A percentile compares a stretch with the other conserved stretches of the same genome.
Conservation (phyloP, 2,329 filamentous ascomycete genomes). For the Nannizziopsis barbatae region DNA sequence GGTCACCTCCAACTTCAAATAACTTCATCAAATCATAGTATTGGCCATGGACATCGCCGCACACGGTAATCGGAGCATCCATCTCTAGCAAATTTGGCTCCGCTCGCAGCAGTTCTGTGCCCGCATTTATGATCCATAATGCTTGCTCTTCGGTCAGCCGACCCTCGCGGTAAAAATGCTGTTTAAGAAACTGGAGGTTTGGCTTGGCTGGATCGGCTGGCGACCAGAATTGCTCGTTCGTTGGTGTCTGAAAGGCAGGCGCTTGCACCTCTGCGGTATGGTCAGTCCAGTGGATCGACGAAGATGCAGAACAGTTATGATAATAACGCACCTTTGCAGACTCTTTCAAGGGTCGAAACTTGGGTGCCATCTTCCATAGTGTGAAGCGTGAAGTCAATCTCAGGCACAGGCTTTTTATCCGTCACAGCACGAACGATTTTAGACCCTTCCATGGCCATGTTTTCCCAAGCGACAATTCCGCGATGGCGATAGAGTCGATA, state of each 20-base stretch:
- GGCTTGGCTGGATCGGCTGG: slow-evolving; percentile 78
- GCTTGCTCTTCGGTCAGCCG: slow-evolving; percentile 95
- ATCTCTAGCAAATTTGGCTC: slow-evolving; percentile 97
- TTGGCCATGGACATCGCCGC: slow-evolving; percentile 95
- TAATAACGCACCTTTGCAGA: slow-evolving; percentile 72
- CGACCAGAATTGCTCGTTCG: slow-evolving; percentile 88
- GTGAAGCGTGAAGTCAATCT: slow-evolving; percentile 97
- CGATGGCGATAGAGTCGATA: neutral
- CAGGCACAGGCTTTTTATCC: slow-evolving; percentile 88
- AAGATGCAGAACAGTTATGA: slow-evolving; percentile 3
- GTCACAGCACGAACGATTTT: slow-evolving; percentile 74
- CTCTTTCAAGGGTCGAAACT: slow-evolving; percentile 89
- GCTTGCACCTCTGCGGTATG: slow-evolving; percentile 73
- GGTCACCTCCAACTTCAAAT: slow-evolving; percentile 95
- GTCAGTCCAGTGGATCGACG: no score
- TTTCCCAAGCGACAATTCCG: neutral
- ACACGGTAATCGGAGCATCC: slow-evolving; percentile 98
- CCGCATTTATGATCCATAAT: slow-evolving; percentile 82
- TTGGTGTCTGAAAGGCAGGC: slow-evolving; percentile 82
- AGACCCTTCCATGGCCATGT: slow-evolving; percentile 30
- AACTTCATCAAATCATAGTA: slow-evolving; percentile 99
- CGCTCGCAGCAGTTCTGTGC: slow-evolving; percentile 72
- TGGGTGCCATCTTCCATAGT: slow-evolving; percentile 95
- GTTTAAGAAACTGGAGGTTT: slow-evolving; percentile 87
- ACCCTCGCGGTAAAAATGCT: slow-evolving; percentile 96